phyloP scores from a whole-genome alignment of 192 early-diverging fungal species.

The Spizellomyces punctatus region DNA sequence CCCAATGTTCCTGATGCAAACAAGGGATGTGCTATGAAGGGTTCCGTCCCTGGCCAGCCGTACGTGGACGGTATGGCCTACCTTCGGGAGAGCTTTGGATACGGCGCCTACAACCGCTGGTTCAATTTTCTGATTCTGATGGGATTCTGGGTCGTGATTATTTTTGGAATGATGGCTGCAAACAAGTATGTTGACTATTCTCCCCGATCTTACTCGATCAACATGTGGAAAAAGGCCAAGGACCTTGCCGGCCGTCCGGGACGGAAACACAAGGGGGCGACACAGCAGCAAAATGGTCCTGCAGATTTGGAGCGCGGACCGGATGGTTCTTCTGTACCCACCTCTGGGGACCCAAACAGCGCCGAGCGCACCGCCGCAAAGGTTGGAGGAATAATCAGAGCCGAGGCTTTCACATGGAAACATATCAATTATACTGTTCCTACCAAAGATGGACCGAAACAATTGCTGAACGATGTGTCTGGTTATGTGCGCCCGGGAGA shows the following conservation, averaged over 20 bases:
- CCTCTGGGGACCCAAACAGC: neutral
- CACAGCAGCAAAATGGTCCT: neutral
- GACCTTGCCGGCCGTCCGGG: slow-evolving; percentile 11
- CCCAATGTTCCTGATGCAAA: slow-evolving; percentile 4
- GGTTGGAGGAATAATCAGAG: neutral
- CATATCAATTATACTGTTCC: slow-evolving; percentile 72
- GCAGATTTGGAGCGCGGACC: slow-evolving; percentile 4
- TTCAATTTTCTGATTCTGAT: slow-evolving; percentile 39
- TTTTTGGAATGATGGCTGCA: slow-evolving; percentile 21
- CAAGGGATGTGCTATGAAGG: slow-evolving; percentile 23
- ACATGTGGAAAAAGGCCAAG: slow-evolving; percentile 24
- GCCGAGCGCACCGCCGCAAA: neutral
- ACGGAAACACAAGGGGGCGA: neutral
- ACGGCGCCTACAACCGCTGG: slow-evolving; percentile 31
- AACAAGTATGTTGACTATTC: slow-evolving; percentile 20
- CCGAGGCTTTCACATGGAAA: slow-evolving; percentile 35
- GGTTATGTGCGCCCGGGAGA: slow-evolving; percentile 77
- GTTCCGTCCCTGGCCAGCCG: slow-evolving; percentile 11
- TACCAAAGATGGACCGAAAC: slow-evolving; percentile 59
- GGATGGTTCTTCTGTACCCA: neutral
- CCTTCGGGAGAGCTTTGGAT: slow-evolving; percentile 11
- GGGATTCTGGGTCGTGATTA: slow-evolving; percentile 32
- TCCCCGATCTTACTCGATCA: slow-evolving; percentile 14
- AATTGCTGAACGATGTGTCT: slow-evolving; percentile 67
- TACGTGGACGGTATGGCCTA: slow-evolving; percentile 21